Evolutionary conservation across 176 grass and related monocot species (phyloP), one percentile per base, ranked within the genome.

Genomic region (Alopecurus myosuroides): DNA sequence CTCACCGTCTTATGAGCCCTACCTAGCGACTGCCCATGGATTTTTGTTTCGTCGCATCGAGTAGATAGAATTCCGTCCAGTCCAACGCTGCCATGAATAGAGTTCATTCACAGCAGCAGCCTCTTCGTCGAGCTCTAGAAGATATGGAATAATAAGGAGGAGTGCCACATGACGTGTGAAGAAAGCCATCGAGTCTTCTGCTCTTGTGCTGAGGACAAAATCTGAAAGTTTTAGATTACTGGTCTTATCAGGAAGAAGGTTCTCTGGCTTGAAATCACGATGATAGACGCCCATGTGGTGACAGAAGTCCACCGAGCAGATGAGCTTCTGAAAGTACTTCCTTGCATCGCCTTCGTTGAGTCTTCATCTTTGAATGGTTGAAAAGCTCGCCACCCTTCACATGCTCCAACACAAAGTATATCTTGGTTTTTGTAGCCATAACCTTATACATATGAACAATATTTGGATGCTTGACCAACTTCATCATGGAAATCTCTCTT

Each of bases 91-190:
- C n/a, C n/a, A n/a, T n/a, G n/a, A n/a, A n/a, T n/a, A n/a, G n/a
- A n/a, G n/a, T n/a, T n/a, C n/a, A n/a, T n/a, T n/a, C n/a, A n/a
- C n/a, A n/a, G n/a, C n/a, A n/a, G n/a, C n/a, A n/a, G n/a, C n/a
- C n/a, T n/a, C n/a, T n/a, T n/a, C n/a, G n/a, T n/a, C n/a, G n/a
- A n/a, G n/a, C n/a, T n/a, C n/a, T n/a, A n/a, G n/a, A n/a, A n/a
- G n/a, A n/a, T n/a, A n/a, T n/a, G n/a, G n/a, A n/a, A n/a, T n/a
- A n/a, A n/a, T n/a, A n/a, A n/a, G n/a, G n/a, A n/a, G n/a, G n/a
- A n/a, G 97, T 99, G 71, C 97, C 97, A 22, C 97, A 99, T 6
- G 97, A 97, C 12, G 97, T 99, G 86, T 97, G 97, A 9, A 99
- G 94, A 51, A 99, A 55, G 1, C 97, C 97, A 0, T 99, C 97